These are phyloP conservation scores for Vitis rupestris DNA, from an alignment of 164 flowering plant genomes.

Conservation along the genomic window DNA sequence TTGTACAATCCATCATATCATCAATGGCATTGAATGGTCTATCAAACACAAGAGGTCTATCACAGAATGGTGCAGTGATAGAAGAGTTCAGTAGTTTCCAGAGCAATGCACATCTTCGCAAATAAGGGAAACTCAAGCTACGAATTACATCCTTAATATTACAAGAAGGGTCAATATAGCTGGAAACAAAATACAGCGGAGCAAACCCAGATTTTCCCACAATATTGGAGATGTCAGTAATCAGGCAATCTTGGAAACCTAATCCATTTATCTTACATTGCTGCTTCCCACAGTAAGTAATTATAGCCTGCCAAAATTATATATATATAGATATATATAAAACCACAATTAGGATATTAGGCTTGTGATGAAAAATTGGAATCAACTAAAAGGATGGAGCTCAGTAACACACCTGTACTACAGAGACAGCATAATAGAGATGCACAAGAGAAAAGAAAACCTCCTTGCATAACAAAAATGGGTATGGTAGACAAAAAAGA, in stretches of 20 bases:
- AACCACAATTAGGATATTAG: neutral
- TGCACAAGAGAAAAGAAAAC: slow-evolving; percentile 75
- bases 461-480: slow-evolving; percentile 56
- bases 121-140: slow-evolving; percentile 62
- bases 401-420: slow-evolving; percentile 60
- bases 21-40: slow-evolving; percentile 22
- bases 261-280: slow-evolving; percentile 24
- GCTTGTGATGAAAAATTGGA: neutral
- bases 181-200: slow-evolving; percentile 54
- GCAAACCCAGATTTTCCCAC: slow-evolving; percentile 39
- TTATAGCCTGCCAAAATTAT: slow-evolving; percentile 51
- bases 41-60: slow-evolving; percentile 28
- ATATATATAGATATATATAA: too few species aligned
- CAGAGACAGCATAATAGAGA: slow-evolving; percentile 66
- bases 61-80: slow-evolving; percentile 43
- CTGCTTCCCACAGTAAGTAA: slow-evolving; percentile 35
- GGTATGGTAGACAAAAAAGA: slow-evolving; percentile 82
- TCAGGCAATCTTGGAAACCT: slow-evolving; percentile 38
- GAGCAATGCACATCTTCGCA: slow-evolving; percentile 83
- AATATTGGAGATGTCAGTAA: slow-evolving; percentile 48
- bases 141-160: slow-evolving; percentile 55
- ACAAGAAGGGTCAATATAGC: slow-evolving; percentile 45
- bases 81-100: slow-evolving; percentile 66
- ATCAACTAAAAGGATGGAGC: neutral
- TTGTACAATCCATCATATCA: slow-evolving; percentile 25